Evolutionary conservation across 2,329 filamentous ascomycete species (phyloP).

Genomic region (Daldinia sp.): DNA sequence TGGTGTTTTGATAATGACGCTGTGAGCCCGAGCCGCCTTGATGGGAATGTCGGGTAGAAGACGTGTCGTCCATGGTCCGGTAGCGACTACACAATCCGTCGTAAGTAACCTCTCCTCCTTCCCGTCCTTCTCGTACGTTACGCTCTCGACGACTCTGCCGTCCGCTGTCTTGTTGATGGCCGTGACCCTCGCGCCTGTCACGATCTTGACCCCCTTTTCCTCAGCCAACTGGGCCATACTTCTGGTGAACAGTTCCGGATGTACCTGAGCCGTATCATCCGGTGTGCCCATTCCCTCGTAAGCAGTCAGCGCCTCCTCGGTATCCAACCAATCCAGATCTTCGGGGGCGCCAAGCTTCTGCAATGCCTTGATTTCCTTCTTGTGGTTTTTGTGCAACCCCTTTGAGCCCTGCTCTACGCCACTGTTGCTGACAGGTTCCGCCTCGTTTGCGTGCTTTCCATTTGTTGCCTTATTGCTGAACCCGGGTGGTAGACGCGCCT

Average conservation of each 20-base stretch:
- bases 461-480: constrained; percentile 1
- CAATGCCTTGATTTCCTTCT: constrained; percentile 40
- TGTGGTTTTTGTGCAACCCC: constrained; percentile 46
- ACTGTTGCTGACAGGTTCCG: constrained; percentile 7
- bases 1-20: constrained; percentile 54
- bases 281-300: constrained; percentile 56
- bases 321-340: constrained; percentile 75
- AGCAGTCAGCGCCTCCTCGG: constrained; percentile 55
- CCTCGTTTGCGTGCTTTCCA: not conserved
- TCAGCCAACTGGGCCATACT: constrained; percentile 73
- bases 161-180: constrained; percentile 39
- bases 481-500: constrained; percentile 42
- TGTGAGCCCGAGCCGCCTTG: constrained; percentile 54
- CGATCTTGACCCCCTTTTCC: constrained; percentile 66
- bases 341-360: constrained; percentile 51
- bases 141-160: constrained; percentile 39
- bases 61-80: constrained; percentile 57
- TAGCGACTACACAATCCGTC: constrained; percentile 48
- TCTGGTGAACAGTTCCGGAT: constrained; percentile 79
- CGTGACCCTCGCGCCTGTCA: constrained; percentile 46
- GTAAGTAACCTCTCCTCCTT: constrained; percentile 39
- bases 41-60: constrained; percentile 55
- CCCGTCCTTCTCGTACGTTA: constrained; percentile 44
- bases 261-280: constrained; percentile 76
- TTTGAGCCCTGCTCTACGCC: constrained; percentile 29